phyloP scores from a whole-genome alignment of 2,329 filamentous ascomycete species.

The Xylogone sp. region DNA sequence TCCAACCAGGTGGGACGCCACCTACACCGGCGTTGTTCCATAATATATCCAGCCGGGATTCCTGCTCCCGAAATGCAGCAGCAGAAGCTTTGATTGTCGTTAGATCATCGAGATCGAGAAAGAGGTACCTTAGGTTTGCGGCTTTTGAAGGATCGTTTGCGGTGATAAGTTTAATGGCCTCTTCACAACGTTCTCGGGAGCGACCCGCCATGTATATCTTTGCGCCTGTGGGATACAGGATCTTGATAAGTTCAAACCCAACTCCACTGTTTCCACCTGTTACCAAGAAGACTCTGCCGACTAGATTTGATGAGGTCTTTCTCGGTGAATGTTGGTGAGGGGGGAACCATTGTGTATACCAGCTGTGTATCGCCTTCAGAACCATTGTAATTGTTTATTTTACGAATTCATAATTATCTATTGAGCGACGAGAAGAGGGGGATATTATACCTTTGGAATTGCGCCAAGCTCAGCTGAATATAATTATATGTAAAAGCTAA shows the following conservation, averaged over 20 bases:
- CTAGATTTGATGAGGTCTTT: conserved; percentile 32
- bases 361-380: too few relatives aligned
- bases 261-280: conserved; percentile 32
- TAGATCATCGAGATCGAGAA: conserved; percentile 34
- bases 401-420: too few relatives aligned
- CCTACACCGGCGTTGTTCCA: conserved; percentile 31
- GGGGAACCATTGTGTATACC: conserved; percentile 21
- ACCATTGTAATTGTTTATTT: too few relatives aligned
- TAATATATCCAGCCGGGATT: conserved; percentile 35
- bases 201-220: conserved; percentile 39
- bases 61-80: conserved; percentile 28
- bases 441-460: too few relatives aligned
- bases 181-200: conserved; percentile 29
- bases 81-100: conserved; percentile 30
- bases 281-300: conserved; percentile 36
- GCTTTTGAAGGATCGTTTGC: conserved; percentile 25
- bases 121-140: conserved; percentile 30
- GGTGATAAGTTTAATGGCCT: conserved; percentile 28
- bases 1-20: too few relatives aligned
- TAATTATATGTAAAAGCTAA: too few relatives aligned
- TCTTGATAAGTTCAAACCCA: conserved; percentile 32
- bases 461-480: too few relatives aligned
- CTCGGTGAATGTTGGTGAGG: conserved; percentile 37
- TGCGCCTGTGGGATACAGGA: conserved; percentile 36
- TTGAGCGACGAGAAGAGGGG: too few relatives aligned